Conservation (phyloP, 441 rosid genomes). For the Gossypium aridum region DNA sequence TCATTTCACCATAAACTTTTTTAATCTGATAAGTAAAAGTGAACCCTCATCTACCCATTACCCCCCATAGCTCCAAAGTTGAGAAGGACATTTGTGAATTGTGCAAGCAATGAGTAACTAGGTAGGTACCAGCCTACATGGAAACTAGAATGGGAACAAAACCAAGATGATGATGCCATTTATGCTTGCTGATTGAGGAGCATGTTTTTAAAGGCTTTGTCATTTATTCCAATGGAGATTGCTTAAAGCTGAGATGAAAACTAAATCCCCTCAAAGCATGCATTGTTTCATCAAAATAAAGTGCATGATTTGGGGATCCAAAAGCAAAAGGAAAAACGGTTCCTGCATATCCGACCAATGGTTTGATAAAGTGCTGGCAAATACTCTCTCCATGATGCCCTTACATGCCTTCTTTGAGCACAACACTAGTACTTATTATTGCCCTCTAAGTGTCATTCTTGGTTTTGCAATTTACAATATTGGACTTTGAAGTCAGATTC, state of each 20-base stretch:
- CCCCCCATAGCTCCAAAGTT: neutral
- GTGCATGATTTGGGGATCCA: neutral
- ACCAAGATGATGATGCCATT: neutral
- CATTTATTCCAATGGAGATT: constrained; percentile 11
- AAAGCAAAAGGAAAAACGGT: constrained; percentile 4
- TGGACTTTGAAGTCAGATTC: no score
- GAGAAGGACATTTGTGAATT: neutral
- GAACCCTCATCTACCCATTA: neutral
- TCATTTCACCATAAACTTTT: no score
- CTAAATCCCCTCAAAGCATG: neutral
- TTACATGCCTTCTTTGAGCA: constrained; percentile 13
- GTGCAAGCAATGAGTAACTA: neutral
- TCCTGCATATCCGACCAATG: constrained; percentile 22
- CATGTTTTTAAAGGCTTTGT: neutral
- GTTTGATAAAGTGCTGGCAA: constrained; percentile 16
- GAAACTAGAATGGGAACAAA: neutral
- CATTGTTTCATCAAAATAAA: neutral
- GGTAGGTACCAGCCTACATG: neutral
- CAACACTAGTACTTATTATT: neutral
- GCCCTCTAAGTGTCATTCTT: neutral
- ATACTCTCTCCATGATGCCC: constrained; percentile 3
- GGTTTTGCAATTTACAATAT: neutral
- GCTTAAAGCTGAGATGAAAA: constrained; percentile 26
- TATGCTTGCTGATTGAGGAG: constrained; percentile 18
- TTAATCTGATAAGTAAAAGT: neutral